Evolutionary conservation across 805 yeast genomes (phyloP).

Genomic region (Zygoascus flipseniorum): DNA sequence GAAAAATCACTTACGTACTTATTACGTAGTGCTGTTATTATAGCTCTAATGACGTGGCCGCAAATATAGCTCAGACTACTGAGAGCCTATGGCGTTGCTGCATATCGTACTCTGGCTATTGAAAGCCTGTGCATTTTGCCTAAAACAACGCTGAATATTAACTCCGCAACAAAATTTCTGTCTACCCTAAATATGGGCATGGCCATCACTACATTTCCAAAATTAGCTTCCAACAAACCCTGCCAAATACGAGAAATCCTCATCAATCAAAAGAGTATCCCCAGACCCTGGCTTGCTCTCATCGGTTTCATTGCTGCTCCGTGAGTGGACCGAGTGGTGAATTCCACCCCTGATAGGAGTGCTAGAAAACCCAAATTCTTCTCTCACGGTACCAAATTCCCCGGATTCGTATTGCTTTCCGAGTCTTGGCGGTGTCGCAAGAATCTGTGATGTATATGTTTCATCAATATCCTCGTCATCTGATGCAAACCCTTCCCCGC

Average conservation of each 20-base stretch:
- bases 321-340: background rate
- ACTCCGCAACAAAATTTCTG: no score
- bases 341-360: background rate
- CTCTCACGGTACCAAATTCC: background rate
- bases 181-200: background rate
- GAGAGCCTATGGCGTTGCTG: no score
- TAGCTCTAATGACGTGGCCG: no score
- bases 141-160: no score
- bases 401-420: background rate
- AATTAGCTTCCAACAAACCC: constrained; percentile 17
- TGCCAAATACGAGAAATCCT: constrained; percentile 28
- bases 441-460: background rate
- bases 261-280: constrained; percentile 17
- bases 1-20: no score
- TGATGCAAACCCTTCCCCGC: background rate
- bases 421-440: background rate
- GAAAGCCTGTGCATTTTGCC: no score
- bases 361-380: background rate
- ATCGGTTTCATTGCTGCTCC: background rate
- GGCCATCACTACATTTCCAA: background rate
- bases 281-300: background rate
- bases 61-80: no score
- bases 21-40: no score
- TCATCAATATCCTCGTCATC: background rate
- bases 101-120: no score